Evolutionary conservation across 2,329 filamentous ascomycete species (phyloP), one percentile per base, ranked within the genome.

Genomic region (Coleophoma eucalyptorum): DNA sequence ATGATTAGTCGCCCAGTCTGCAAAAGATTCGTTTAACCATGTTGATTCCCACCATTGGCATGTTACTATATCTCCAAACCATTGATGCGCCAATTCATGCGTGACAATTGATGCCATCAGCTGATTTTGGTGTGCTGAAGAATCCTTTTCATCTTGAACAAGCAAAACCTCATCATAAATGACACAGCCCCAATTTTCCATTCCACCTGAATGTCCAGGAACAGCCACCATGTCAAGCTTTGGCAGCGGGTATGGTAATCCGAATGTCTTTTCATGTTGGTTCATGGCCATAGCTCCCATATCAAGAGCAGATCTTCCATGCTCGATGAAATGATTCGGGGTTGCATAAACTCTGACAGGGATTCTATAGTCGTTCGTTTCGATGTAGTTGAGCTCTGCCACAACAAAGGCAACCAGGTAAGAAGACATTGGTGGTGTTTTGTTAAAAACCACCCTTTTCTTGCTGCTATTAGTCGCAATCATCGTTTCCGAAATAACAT

Each of bases 181-280:
- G 53, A 89, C 76, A 52, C 87, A 68, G 59, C 86, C 86, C 86
- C 86, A 89, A 65, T 89, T 87, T 72, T 89, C 85, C 84, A 89
- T 88, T 21, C 82, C 85, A 51, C 84, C 84, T 31, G 82, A 81
- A 54, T 78, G 81, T 61, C 87, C 85, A 7, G 86, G 86, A 63
- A 88, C 83, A 34, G 84, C 84, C 54, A 88, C 78, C 81, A 88
- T 86, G 68, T 89, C 86, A 80, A 89, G 86, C 75, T 89, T 89
- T 32, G 86, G 84, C 32, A 89, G 71, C 2, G 86, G 85, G 65
- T 86, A 89, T 8, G 77, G 69, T 65, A 76, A 83, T 58, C 79
- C 78, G 60, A 89, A 89, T 4, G 80, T 81, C 69, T 86, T 83
- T 67, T 89, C 84, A 66, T 87, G 87, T 65, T 87, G 86, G 45